Evolutionary conservation across 108 stramenopile species (phyloP).

Genomic region (Pseudonitzschia pungens): DNA sequence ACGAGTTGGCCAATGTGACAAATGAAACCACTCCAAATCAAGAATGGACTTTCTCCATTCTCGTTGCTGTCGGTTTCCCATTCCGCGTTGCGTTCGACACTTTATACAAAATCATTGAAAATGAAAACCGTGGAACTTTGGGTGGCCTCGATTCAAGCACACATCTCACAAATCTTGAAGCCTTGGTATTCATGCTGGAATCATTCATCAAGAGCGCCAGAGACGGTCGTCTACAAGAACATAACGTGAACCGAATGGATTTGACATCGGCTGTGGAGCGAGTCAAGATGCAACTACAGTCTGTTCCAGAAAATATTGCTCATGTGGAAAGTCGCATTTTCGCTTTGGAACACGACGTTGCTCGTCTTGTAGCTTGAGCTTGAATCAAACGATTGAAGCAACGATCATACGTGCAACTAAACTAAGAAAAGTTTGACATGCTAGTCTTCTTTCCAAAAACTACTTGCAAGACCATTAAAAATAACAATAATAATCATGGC

Average conservation of each 20-base stretch:
- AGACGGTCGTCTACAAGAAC: slow-evolving; percentile 1
- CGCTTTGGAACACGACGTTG: slow-evolving; percentile 3
- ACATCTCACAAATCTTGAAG: slow-evolving; percentile 12
- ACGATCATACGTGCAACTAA: too few relatives aligned
- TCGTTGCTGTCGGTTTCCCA: slow-evolving; percentile 66
- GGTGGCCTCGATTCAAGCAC: not conserved
- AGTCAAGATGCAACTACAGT: slow-evolving; percentile 17
- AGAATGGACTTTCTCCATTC: slow-evolving; percentile 62
- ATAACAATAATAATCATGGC: too few relatives aligned
- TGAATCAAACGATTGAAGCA: too few relatives aligned
- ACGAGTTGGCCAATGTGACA: slow-evolving; percentile 20
- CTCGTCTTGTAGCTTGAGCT: not conserved
- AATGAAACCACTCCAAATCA: slow-evolving; percentile 19
- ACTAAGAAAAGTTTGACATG: too few relatives aligned
- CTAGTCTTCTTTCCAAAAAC: too few relatives aligned
- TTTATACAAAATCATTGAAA: slow-evolving; percentile 11
- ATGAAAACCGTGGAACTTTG: slow-evolving; percentile 8
- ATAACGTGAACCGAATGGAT: slow-evolving; percentile 13
- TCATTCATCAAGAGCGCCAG: slow-evolving; percentile 3
- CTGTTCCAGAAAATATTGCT: slow-evolving; percentile 16
- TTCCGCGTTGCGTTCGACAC: slow-evolving; percentile 42
- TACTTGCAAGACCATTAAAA: too few relatives aligned
- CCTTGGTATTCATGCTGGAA: slow-evolving; percentile 11
- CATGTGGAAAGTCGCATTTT: slow-evolving; percentile 3
- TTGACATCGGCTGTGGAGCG: slow-evolving; percentile 12